A percentile compares a stretch with the other conserved stretches of the same genome.
These are phyloP conservation scores for Phytopythium delawarense DNA, from an alignment of 352 stramenopile genomes.

Conservation along the genomic window DNA sequence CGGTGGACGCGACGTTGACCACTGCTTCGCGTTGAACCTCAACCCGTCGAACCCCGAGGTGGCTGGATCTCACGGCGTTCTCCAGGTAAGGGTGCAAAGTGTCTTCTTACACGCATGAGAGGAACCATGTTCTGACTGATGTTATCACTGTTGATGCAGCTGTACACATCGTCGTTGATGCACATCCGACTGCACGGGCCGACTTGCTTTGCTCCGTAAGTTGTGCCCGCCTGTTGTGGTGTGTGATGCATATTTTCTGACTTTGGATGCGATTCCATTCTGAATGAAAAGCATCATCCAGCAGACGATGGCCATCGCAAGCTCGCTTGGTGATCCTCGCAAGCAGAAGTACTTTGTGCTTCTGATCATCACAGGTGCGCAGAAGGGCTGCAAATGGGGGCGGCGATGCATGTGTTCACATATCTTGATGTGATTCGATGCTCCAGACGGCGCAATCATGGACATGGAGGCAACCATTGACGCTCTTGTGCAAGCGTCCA, in stretches of 20 bases:
- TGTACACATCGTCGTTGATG: conserved; percentile 48
- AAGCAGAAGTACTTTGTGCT: conserved; percentile 86
- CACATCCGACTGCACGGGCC: conserved; percentile 53
- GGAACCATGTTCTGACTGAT: too few relatives aligned
- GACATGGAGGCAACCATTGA: conserved; percentile 75
- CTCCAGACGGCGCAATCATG: conserved; percentile 77
- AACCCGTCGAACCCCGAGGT: conserved; percentile 73
- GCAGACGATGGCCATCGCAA: conserved; percentile 46
- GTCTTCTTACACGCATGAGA: not conserved
- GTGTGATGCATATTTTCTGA: not conserved
- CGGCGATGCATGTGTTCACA: not conserved
- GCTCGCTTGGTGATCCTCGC: conserved; percentile 31
- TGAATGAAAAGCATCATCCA: conserved; percentile 32
- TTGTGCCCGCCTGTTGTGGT: not conserved
- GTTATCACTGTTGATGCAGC: conserved; percentile 12
- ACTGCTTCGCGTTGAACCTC: conserved; percentile 90
- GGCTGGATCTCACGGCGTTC: conserved; percentile 59
- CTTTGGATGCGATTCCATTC: not conserved
- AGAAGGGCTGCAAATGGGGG: not conserved
- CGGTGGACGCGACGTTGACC: conserved; percentile 53
- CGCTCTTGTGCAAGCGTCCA: conserved; percentile 49
- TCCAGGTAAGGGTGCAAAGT: conserved; percentile 33
- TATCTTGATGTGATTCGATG: not conserved
- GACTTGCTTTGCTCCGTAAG: conserved; percentile 55
- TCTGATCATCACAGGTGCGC: conserved; percentile 69